These are phyloP conservation scores for Corrigiola litoralis DNA, from an alignment of 179 eudicot species.

Conservation along the genomic window DNA sequence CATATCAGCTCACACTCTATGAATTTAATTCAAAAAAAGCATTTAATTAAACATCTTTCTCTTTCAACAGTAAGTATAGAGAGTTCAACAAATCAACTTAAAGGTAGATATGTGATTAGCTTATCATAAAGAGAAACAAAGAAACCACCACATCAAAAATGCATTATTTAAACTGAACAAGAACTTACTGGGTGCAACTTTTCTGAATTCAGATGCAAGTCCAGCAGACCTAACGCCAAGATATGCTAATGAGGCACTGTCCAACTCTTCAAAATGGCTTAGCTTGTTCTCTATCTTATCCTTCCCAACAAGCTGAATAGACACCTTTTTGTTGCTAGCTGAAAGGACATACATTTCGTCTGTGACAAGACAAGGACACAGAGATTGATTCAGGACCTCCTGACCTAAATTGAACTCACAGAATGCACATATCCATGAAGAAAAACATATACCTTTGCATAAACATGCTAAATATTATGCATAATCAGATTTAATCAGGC, in stretches of 20 bases:
- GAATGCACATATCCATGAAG: neutral
- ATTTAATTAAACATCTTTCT: neutral
- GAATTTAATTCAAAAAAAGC: neutral
- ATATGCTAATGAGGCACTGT: conserved; percentile 60
- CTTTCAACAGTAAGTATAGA: neutral
- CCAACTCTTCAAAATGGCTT: conserved; percentile 69
- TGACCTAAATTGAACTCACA: neutral
- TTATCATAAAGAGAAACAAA: neutral
- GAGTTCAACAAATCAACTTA: too few species aligned
- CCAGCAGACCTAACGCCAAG: conserved; percentile 80
- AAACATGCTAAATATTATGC: neutral
- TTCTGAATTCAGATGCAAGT: conserved; percentile 38
- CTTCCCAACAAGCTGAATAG: conserved; percentile 78
- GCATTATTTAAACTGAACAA: neutral
- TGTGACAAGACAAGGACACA: conserved; percentile 26
- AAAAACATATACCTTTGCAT: neutral
- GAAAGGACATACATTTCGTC: conserved; percentile 99
- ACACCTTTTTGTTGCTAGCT: conserved; percentile 61
- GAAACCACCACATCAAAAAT: neutral
- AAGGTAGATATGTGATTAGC: neutral
- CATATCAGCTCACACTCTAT: neutral
- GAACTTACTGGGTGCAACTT: conserved; percentile 66
- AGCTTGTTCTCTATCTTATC: conserved; percentile 75
- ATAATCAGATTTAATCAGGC: too few species aligned
- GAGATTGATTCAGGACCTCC: neutral